Base-by-base conservation (phyloP, 23 red algal species). In the Gracilaria domingensis region DNA sequence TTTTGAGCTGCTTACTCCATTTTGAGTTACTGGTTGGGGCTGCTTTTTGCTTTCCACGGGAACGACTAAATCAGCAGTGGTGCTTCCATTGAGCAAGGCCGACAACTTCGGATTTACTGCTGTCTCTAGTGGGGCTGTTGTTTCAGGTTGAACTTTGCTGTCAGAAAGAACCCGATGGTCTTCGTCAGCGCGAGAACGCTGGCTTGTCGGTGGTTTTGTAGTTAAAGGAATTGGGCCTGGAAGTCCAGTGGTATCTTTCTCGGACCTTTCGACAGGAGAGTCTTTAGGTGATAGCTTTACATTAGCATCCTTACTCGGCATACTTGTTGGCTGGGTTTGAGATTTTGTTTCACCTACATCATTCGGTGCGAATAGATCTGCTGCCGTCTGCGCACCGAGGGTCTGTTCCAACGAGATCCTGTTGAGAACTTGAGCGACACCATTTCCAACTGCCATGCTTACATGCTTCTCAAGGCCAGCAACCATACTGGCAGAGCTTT, bases 371-470 rank as follows among this genome's bases (percentile, higher is more conserved):
- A 62, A 11, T 29, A 62, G 59, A 73, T 73, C 44, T 23, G 35
- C 33, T 36, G 6, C 35, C 38, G 33, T 23, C 20, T 67, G 62
- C 62, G 62, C 16, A 29, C 67, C 67, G 67, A 73, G 67, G 7
- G 30, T 73, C 21, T 44, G 67, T 21, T 73, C 67, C 67, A 73
- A 73, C 14, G 67, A 73, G 28, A 73, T 73, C 67, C 67, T 73
- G 35, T 73, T 73, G 8, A 73, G 67, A 40, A 44, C 67, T 44
- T 73, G 67, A 9, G 67, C 67, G 14, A 73, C 67, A 21, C 67
- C 67, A 73, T 73, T 37, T 29, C 67, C 34, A 1, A 73, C 67
- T 20, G 67, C 35, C 67, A 73, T 73, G 38, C 35, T 73, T 8
- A 73, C 67, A 73, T 73, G 67, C 67, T 73, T 73, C 35, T 73